Base-by-base conservation (phyloP, 2,329 filamentous ascomycete species). In the Penicillium olsonii region DNA sequence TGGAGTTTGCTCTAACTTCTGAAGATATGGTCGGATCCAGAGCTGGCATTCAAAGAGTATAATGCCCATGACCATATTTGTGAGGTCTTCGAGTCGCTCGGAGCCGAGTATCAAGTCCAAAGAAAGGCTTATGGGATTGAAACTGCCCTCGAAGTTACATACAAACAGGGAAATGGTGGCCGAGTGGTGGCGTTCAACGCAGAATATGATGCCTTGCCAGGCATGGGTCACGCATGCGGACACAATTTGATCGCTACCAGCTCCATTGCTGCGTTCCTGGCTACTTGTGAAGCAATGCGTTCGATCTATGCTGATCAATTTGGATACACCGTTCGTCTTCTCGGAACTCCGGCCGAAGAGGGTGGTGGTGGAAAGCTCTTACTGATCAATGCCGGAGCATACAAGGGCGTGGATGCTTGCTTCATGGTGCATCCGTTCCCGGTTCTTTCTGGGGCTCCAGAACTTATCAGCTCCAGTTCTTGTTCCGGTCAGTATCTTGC, bases 361-460 rank as follows among this genome's bases (percentile, higher is more conserved):
- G 45, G 50, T 26, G 57, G 58, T 7, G 65, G 65, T 19, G 65
- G 66, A n/a, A 68, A 68, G 42, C 46, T 64, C 14, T 52, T 61
- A 15, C 65, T 75, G 11, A 65, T 74, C 24, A 54, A 72, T 29
- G 67, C 68, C 9, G 71, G 72, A 19, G 71, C 70, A 3, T 72
- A 68, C 52, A 55, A 62, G 14, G 58, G 53, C 18, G 59, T 69
- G 11, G 63, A 67, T 45, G 64, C 63, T 5, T 65, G 65, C 38
- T 51, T 74, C 37, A 73, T 73, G 71, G 62, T 62, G 5, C 71
- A 75, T 46, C 56, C 54, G 2, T 57, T 57, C 34, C 56, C 56
- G 0, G 40, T 50, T 2, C 44, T 59, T 2, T 42, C 52, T 1
- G 52, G 54, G 0, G 42, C 41, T 0, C 52, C 52, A 0, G 40